A percentile compares a stretch with the other conserved stretches of the same genome.
phyloP scores from a whole-genome alignment of 768 basidiomycete species.

The Suillus subaureus region DNA sequence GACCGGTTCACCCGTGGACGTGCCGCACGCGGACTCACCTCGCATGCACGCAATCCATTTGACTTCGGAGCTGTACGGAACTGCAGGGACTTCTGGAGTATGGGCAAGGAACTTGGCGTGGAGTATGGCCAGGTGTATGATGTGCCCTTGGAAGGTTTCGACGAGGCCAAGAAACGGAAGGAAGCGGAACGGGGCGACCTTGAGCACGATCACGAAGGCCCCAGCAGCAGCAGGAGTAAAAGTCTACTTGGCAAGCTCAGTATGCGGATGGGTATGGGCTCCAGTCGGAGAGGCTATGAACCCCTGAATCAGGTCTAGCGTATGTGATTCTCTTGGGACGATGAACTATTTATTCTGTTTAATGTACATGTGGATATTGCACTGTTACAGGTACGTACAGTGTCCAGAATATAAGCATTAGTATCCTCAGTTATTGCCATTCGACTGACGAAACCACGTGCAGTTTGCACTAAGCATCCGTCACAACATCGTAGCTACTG shows the following conservation, averaged over 20 bases:
- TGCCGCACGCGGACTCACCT: conserved; percentile 78
- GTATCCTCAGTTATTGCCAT: neutral
- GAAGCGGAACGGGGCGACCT: conserved; percentile 47
- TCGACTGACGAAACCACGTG: neutral
- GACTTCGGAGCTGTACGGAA: conserved; percentile 78
- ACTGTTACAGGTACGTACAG: neutral
- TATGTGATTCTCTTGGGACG: neutral
- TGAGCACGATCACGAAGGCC: conserved; percentile 48
- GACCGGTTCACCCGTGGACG: conserved; percentile 93
- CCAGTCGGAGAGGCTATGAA: conserved; percentile 37
- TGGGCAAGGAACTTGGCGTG: conserved; percentile 82
- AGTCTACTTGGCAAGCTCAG: conserved; percentile 37
- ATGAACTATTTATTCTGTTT: neutral
- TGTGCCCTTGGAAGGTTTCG: conserved; percentile 84
- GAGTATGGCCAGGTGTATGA: conserved; percentile 91
- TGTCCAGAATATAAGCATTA: neutral
- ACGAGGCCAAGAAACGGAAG: conserved; percentile 65
- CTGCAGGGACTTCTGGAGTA: conserved; percentile 94
- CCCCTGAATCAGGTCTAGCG: conserved; percentile 33
- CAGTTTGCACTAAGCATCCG: neutral
- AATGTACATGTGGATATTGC: neutral
- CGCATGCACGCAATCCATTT: conserved; percentile 87
- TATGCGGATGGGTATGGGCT: conserved; percentile 38
- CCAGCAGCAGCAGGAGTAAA: conserved; percentile 41
- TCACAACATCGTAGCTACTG: no score